Conservation (phyloP, 2,329 filamentous ascomycete genomes). For the Epichloe glyceriae region DNA sequence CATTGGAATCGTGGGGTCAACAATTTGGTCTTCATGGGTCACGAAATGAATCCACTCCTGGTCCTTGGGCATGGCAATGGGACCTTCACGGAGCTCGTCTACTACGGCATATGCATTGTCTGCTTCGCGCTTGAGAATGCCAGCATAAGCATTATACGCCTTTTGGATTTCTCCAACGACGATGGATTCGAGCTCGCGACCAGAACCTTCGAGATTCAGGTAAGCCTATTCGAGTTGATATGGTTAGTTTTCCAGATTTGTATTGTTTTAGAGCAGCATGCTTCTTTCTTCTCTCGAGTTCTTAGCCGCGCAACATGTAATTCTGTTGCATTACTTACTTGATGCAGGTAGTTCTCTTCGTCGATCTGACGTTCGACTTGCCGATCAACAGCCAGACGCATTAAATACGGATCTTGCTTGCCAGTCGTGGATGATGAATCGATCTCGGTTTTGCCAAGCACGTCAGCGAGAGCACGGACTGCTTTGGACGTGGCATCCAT, state of each 20-base stretch:
- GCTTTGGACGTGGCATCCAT: slow-evolving; percentile 73
- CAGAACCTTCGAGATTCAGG: slow-evolving; percentile 85
- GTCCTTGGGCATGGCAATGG: slow-evolving; percentile 87
- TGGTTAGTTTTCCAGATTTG: not conserved
- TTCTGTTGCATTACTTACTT: slow-evolving; percentile 38
- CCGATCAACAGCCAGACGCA: slow-evolving; percentile 73
- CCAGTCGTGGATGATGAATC: slow-evolving; percentile 62
- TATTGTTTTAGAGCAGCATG: not conserved
- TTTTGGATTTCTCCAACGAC: slow-evolving; percentile 97
- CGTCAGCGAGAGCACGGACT: slow-evolving; percentile 70
- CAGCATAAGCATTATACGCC: slow-evolving; percentile 86
- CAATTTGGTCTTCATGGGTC: slow-evolving; percentile 67
- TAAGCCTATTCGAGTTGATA: slow-evolving; percentile 50
- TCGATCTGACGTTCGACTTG: slow-evolving; percentile 88
- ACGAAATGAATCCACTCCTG: slow-evolving; percentile 83
- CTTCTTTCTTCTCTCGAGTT: not conserved
- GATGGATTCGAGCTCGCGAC: slow-evolving; percentile 88
- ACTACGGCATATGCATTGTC: slow-evolving; percentile 67
- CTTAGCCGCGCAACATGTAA: not conserved
- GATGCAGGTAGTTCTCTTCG: slow-evolving; percentile 93
- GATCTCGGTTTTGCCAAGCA: slow-evolving; percentile 64
- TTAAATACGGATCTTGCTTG: slow-evolving; percentile 83
- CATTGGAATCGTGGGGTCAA: slow-evolving; percentile 70
- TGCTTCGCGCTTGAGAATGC: slow-evolving; percentile 81
- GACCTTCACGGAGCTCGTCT: slow-evolving; percentile 70